Evolutionary conservation across 257 asterid genomes (phyloP).

Genomic region (Nicotiana benthamiana): DNA sequence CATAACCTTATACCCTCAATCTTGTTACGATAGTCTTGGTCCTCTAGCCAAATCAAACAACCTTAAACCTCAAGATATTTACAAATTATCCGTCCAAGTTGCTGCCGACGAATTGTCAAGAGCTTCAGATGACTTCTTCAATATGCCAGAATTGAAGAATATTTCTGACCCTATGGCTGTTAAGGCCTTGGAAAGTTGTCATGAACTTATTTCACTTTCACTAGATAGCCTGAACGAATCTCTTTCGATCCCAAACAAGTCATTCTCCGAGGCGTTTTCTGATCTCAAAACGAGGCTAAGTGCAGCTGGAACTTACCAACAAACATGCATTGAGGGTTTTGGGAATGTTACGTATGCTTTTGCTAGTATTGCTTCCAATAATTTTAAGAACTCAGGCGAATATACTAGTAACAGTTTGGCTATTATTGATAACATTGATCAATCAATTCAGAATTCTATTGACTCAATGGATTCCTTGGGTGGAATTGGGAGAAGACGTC

Average conservation of each 20-base stretch:
- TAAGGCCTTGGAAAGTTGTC: conserved; percentile 31
- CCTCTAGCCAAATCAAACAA: conserved; percentile 23
- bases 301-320: conserved; percentile 24
- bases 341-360: neutral
- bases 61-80: conserved; percentile 29
- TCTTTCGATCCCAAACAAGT: neutral
- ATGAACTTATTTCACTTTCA: conserved; percentile 31
- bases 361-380: neutral
- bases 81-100: conserved; percentile 34
- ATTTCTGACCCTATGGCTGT: conserved; percentile 21
- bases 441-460: neutral
- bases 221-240: conserved; percentile 27
- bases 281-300: conserved; percentile 27
- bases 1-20: conserved; percentile 29
- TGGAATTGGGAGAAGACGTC: conserved; percentile 11
- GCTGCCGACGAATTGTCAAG: conserved; percentile 30
- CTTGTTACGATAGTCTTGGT: conserved; percentile 31
- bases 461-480: conserved; percentile 8
- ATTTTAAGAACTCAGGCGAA: conserved; percentile 17
- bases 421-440: conserved; percentile 10
- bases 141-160: conserved; percentile 6
- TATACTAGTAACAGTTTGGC: conserved; percentile 26
- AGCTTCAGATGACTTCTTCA: conserved; percentile 10
- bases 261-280: neutral
- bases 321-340: conserved; percentile 23